Percentiles rank a stretch among this genome's conserved stretches.
Conservation (phyloP, 177 flowering plant genomes). For the Tripterygium wilfordii region DNA sequence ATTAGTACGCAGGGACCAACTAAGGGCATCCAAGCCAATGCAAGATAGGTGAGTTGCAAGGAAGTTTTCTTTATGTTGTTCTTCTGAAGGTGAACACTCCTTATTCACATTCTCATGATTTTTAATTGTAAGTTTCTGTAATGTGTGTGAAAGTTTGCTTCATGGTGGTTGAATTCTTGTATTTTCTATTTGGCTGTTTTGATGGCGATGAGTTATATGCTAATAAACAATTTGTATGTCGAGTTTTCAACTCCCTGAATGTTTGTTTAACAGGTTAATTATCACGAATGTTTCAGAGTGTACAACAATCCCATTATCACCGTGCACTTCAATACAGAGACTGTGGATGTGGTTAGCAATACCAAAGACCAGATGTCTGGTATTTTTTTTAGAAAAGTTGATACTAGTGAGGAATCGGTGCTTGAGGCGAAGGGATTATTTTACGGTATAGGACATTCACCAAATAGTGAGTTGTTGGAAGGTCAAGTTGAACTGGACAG, state of each 20-base stretch:
- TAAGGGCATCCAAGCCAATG: conserved; percentile 95
- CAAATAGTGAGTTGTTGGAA: conserved; percentile 85
- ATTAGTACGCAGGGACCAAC: conserved; percentile 77
- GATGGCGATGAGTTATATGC: conserved; percentile 15
- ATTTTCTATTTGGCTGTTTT: conserved; percentile 4
- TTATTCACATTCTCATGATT: too few relatives aligned
- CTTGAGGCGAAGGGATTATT: conserved; percentile 87
- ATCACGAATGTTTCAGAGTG: conserved; percentile 99
- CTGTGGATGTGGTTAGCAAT: conserved; percentile 87
- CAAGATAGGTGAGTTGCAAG: conserved; percentile 75
- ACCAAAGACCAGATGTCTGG: conserved; percentile 97
- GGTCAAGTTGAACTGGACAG: conserved; percentile 86
- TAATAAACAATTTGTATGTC: conserved; percentile 34
- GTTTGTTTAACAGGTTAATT: conserved; percentile 99
- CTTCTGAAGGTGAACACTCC: too few relatives aligned
- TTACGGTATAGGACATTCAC: conserved; percentile 96
- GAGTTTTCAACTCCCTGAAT: conserved; percentile 89
- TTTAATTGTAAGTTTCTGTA: too few relatives aligned
- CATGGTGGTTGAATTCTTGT: background rate
- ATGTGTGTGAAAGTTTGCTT: background rate
- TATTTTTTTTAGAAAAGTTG: conserved; percentile 51
- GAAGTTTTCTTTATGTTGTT: background rate
- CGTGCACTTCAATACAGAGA: conserved; percentile 93
- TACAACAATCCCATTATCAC: conserved; percentile 92
- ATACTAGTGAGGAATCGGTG: conserved; percentile 75